A percentile compares a stretch with the other conserved stretches of the same genome.
Conservation (phyloP, 768 basidiomycete genomes). For the Lactifluus pinguis region DNA sequence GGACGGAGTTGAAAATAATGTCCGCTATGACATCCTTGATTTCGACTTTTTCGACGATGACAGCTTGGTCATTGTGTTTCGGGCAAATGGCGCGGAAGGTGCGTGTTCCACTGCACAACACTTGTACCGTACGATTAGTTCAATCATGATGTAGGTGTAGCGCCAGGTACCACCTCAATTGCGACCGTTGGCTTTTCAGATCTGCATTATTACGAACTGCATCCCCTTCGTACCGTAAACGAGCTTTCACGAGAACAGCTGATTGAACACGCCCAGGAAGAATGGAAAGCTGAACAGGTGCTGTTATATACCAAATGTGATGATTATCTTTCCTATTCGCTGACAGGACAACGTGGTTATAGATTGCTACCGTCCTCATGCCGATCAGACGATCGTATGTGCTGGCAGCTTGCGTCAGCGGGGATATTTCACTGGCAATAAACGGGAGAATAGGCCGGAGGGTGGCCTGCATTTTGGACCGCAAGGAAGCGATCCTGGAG, state of each 20-base stretch:
- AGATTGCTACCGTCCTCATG: conserved; percentile 43
- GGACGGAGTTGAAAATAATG: conserved; percentile 29
- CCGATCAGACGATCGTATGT: conserved; percentile 50
- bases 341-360: conserved; percentile 14
- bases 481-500: conserved; percentile 54
- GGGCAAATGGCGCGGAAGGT: conserved; percentile 40
- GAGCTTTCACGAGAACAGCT: conserved; percentile 53
- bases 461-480: conserved; percentile 67
- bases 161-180: conserved; percentile 46
- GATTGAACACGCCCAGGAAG: conserved; percentile 46
- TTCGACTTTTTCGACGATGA: conserved; percentile 76
- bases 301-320: conserved; percentile 27
- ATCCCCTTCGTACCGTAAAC: conserved; percentile 42
- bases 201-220: conserved; percentile 49
- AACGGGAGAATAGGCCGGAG: conserved; percentile 69
- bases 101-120: conserved; percentile 27
- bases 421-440: conserved; percentile 51
- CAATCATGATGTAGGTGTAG: conserved; percentile 20
- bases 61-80: conserved; percentile 55
- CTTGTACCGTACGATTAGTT: conserved; percentile 16
- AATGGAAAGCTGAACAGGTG: conserved; percentile 58
- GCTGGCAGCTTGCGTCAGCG: conserved; percentile 43
- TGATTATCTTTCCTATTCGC: conserved; percentile 3
- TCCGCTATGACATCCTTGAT: conserved; percentile 48
- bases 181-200: conserved; percentile 55